Evolutionary conservation across 2,329 filamentous ascomycete genomes (phyloP).

Genomic region (Alternaria ethzedia): DNA sequence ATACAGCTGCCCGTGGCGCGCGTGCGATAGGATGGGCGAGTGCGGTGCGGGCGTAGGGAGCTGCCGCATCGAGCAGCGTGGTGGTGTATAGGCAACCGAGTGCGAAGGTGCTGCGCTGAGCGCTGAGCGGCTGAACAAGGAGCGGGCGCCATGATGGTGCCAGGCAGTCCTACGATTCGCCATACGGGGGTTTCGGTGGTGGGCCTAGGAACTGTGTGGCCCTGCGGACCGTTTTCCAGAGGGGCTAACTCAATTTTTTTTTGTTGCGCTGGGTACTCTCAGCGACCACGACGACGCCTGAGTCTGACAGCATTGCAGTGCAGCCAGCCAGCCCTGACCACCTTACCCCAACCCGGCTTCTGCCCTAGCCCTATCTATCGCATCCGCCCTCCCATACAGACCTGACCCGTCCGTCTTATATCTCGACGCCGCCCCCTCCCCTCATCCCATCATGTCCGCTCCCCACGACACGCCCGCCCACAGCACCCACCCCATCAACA

Average conservation of each 20-base stretch:
- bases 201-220: constrained; percentile 3
- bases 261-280: not conserved
- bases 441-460: constrained; percentile 41
- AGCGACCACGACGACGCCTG: not conserved
- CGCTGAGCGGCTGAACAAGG: constrained; percentile 8
- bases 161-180: constrained; percentile 15
- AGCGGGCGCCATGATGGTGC: constrained; percentile 11
- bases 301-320: constrained; percentile 20
- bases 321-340: constrained; percentile 19
- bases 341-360: constrained; percentile 8
- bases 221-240: constrained; percentile 26
- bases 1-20: not conserved
- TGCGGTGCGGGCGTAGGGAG: constrained; percentile 5
- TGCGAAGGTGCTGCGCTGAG: constrained; percentile 1
- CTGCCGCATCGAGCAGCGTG: constrained; percentile 15
- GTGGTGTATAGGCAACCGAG: constrained; percentile 25
- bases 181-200: not conserved
- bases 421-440: constrained; percentile 13
- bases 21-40: constrained; percentile 7
- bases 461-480: constrained; percentile 29
- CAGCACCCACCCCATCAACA: constrained; percentile 24
- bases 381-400: constrained; percentile 12
- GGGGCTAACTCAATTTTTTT: constrained; percentile 18
- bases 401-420: constrained; percentile 16
- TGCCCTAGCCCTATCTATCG: constrained; percentile 20